Base-by-base conservation (phyloP, 306 rosid genomes). In the Sesbania bispinosa region DNA sequence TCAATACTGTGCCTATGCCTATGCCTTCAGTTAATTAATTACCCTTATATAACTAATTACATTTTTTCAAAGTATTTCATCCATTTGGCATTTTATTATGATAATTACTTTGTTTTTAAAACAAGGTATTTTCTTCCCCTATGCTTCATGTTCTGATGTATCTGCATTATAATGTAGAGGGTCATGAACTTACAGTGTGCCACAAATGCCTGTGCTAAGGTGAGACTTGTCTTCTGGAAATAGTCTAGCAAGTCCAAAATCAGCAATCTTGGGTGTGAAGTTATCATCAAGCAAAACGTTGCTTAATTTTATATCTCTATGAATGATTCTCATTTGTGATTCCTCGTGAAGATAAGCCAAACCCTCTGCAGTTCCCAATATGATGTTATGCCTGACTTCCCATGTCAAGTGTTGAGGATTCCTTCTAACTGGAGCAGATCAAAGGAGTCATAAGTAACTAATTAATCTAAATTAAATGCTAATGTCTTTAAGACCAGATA, bases 221-320 rank as follows among this genome's bases (percentile, higher is more conserved):
- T 75, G 79, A 65, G 79, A 75, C 20, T 52, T 65, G 59, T 64
- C 73, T 75, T 75, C 79, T 2, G 79, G 79, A 57, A 75, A 75
- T 23, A 75, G 39, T 65, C 78, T 73, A 24, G 60, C 71, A 33
- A 73, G 78, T 62, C 78, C 78, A 73, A 73, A 73, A 62, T 62
- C 78, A 73, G 78, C 78, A 73, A 73, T 73, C 71, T 48, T 62
- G 41, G 78, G 78, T 32, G 78, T 73, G 78, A 73, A 73, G 63
- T 38, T 18, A 7, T 62, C 63, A 52, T 73, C 71, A 62, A 73
- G 48, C 20, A 75, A 67, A 75, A 75, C 16, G 24, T 75, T 75
- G 38, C 73, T 47, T 57, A 75, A 75, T 64, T 75, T 75, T 26
- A 75, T 75, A 50, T 75, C 79, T 53, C 73, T 75, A 41, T 75